A percentile compares a stretch with the other conserved stretches of the same genome.
Conservation (phyloP, 441 rosid genomes). For the Adansonia madagascariensis region DNA sequence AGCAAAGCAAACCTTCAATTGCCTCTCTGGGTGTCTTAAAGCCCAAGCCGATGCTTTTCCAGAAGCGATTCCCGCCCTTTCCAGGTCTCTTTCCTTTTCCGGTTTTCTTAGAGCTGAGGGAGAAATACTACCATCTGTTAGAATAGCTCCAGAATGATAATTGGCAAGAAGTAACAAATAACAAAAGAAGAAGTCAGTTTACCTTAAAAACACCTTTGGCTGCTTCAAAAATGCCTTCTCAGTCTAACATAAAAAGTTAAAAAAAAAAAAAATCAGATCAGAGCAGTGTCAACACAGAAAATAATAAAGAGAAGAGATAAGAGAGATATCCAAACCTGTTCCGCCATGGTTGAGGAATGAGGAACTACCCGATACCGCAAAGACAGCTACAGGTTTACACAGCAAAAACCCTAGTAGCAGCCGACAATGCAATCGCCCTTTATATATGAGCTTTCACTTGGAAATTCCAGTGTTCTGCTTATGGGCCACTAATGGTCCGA, state of each 20-base stretch:
- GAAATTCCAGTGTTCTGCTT: background rate
- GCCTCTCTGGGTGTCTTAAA: conserved; percentile 90
- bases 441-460: background rate
- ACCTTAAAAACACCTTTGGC: conserved; percentile 46
- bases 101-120: conserved; percentile 64
- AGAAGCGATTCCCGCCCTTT: conserved; percentile 79
- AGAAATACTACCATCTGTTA: background rate
- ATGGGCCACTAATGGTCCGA: background rate
- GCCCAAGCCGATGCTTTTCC: conserved; percentile 75
- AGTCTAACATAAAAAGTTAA: conserved; percentile 33
- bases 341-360: too few species aligned
- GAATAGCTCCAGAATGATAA: background rate
- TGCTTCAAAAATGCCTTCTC: conserved; percentile 49
- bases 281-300: background rate
- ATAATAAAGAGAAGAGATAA: background rate
- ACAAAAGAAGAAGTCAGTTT: background rate
- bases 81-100: conserved; percentile 86
- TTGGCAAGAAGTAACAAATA: too few species aligned
- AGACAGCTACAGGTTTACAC: too few species aligned
- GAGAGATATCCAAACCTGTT: too few species aligned
- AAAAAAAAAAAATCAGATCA: background rate
- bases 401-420: conserved; percentile 12
- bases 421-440: background rate
- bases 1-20: conserved; percentile 52
- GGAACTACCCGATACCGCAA: too few species aligned